Percentiles rank a stretch among this genome's conserved stretches.
These are phyloP conservation scores for Pseudotsuga menziesii DNA, from an alignment of 75 land plant genomes.

Conservation along the genomic window DNA sequence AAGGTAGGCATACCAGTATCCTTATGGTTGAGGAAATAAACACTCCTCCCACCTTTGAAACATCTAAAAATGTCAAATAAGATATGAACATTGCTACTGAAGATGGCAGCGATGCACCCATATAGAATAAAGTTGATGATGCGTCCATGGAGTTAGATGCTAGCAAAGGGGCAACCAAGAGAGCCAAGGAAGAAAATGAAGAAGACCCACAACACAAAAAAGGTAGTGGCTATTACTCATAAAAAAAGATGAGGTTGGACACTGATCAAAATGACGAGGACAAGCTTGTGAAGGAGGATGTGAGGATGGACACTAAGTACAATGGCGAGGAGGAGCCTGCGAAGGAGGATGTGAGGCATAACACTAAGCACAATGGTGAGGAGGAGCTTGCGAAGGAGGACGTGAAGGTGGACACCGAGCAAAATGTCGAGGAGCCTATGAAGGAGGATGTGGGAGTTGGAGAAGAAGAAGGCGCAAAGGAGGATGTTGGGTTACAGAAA, in stretches of 20 bases:
- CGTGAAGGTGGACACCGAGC: conserved; percentile 12
- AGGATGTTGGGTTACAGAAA: conserved; percentile 4
- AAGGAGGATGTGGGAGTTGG: conserved; percentile 29
- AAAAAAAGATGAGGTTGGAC: conserved; percentile 24
- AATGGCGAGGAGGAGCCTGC: conserved; percentile 19
- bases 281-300: conserved; percentile 31
- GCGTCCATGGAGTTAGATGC: background rate
- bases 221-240: conserved; percentile 7
- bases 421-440: conserved; percentile 17
- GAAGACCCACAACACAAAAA: conserved; percentile 10
- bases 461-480: conserved; percentile 2
- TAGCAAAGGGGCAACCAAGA: conserved; percentile 7
- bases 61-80: no score
- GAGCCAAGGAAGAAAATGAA: conserved; percentile 25
- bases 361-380: conserved; percentile 9
- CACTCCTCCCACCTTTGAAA: background rate
- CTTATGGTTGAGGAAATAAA: no score
- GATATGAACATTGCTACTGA: background rate
- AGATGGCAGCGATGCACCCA: background rate
- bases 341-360: conserved; percentile 15
- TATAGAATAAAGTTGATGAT: no score
- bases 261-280: conserved; percentile 4
- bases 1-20: no score
- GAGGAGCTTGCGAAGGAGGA: conserved; percentile 16
- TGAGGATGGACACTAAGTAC: conserved; percentile 6